These are phyloP conservation scores for Pythium oligandrum DNA, from an alignment of 352 stramenopile species.

Conservation along the genomic window DNA sequence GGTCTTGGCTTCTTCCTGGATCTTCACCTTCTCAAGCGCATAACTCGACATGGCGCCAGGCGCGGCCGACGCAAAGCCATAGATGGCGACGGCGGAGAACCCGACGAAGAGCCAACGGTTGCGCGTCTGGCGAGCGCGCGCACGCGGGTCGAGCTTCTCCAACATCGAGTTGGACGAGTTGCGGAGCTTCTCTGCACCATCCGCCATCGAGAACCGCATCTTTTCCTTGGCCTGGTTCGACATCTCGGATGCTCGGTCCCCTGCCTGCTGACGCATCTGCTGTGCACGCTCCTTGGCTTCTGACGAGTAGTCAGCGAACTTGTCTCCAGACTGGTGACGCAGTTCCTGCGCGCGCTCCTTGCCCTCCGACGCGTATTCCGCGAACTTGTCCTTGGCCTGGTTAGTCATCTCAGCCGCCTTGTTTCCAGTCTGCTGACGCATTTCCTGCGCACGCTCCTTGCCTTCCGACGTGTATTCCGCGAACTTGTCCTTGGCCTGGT, in stretches of 20 bases:
- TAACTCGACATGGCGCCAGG: constrained; percentile 70
- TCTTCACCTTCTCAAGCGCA: constrained; percentile 48
- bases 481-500: not conserved
- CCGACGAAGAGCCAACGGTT: constrained; percentile 61
- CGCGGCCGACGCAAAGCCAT: constrained; percentile 61
- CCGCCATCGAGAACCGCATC: constrained; percentile 27
- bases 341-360: not conserved
- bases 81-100: constrained; percentile 62
- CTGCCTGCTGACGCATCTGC: constrained; percentile 16
- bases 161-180: constrained; percentile 44
- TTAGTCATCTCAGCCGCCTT: constrained; percentile 8
- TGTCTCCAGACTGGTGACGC: not conserved
- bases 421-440: not conserved
- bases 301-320: not conserved
- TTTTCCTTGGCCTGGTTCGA: constrained; percentile 29
- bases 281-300: constrained; percentile 10
- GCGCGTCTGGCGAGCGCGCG: constrained; percentile 27
- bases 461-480: not conserved
- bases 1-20: constrained; percentile 38
- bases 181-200: constrained; percentile 42
- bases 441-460: not conserved
- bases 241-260: constrained; percentile 22
- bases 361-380: not conserved
- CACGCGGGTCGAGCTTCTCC: constrained; percentile 47
- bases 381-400: not conserved